These are phyloP conservation scores for Russula abietina DNA, from an alignment of 768 basidiomycete genomes.

Conservation along the genomic window DNA sequence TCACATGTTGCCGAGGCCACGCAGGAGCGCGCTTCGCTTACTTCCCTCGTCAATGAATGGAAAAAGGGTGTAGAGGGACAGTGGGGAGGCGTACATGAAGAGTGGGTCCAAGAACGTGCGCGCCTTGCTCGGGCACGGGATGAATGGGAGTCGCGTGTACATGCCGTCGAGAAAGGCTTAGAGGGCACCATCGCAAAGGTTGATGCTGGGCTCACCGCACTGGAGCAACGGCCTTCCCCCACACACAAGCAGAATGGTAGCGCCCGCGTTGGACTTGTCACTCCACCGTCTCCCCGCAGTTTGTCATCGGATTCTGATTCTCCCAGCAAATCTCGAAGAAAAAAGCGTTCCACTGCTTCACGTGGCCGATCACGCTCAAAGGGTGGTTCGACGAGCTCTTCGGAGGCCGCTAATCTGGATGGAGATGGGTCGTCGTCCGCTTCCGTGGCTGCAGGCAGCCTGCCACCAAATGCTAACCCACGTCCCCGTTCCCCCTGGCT, in stretches of 20 bases:
- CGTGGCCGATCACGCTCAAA: constrained; percentile 24
- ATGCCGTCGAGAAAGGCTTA: constrained; percentile 49
- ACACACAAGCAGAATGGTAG: constrained; percentile 30
- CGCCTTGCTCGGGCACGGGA: constrained; percentile 65
- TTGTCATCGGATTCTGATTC: constrained; percentile 53
- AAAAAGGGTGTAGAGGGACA: constrained; percentile 72
- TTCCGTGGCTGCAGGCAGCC: constrained; percentile 23
- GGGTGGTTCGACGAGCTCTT: constrained; percentile 24
- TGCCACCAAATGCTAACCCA: constrained; percentile 20
- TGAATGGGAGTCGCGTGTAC: constrained; percentile 69
- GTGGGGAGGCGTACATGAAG: constrained; percentile 71
- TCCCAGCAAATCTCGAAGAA: constrained; percentile 19
- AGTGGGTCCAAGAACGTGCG: constrained; percentile 78
- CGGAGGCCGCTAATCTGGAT: constrained; percentile 21
- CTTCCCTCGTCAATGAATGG: constrained; percentile 60
- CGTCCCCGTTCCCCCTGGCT: constrained; percentile 24
- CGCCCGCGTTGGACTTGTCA: constrained; percentile 52
- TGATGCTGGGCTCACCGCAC: constrained; percentile 32
- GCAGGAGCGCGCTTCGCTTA: constrained; percentile 45
- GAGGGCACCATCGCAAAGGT: constrained; percentile 39
- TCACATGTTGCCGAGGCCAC: constrained; percentile 33
- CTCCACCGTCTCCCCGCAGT: constrained; percentile 71
- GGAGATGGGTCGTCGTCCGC: constrained; percentile 24
- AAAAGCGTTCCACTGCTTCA: constrained; percentile 22
- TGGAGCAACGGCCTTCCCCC: constrained; percentile 31